Base-by-base conservation (phyloP, 257 asterid species). In the Fraxinus anomala region DNA sequence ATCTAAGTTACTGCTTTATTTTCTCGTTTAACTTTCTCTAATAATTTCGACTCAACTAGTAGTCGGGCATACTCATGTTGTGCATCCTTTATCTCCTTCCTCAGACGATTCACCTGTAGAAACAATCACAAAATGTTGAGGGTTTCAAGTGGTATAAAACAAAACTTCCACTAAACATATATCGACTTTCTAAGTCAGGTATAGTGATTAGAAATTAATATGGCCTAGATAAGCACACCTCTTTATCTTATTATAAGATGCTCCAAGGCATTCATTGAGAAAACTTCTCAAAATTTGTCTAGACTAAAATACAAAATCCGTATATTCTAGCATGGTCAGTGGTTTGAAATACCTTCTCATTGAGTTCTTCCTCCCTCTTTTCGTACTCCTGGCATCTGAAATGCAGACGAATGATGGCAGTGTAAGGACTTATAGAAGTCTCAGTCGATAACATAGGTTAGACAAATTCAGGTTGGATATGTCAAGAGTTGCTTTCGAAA, bases 331-430 rank as follows among this genome's bases (percentile, higher is more conserved):
- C 65, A 73, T 19, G 37, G 61, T 19, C 63, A 37, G n/a, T 33
- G 37, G 51, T 34, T 73, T 14, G 70, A 37, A 54, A 37, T 87
- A 94, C 98, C 97, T 89, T 92, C 78, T 67, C 81, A 87, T 82
- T 85, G 69, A 88, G 91, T 79, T 89, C 92, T 85, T 81, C 85
- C 65, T 81, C 88, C 26, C 56, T 78, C 86, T 87, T 88, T 85
- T 86, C 92, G 72, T 74, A 86, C 63, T 89, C 92, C 86, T 79
- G 68, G 85, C 92, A 90, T 74, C 99, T 94, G 86, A 80, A 82
- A 63, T 72, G 80, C 80, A 74, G 21, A 82, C 79, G 34, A 40
- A 63, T 9, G 34, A 78, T 68, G 67, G 34, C 70, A 66, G 66
- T 9, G 23, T 65, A 33, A 77, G 83, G 63, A 76, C 6, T 23